These are phyloP conservation scores for Exophiala phaeomuriformis DNA, from an alignment of 2,329 filamentous ascomycete genomes.

Conservation along the genomic window DNA sequence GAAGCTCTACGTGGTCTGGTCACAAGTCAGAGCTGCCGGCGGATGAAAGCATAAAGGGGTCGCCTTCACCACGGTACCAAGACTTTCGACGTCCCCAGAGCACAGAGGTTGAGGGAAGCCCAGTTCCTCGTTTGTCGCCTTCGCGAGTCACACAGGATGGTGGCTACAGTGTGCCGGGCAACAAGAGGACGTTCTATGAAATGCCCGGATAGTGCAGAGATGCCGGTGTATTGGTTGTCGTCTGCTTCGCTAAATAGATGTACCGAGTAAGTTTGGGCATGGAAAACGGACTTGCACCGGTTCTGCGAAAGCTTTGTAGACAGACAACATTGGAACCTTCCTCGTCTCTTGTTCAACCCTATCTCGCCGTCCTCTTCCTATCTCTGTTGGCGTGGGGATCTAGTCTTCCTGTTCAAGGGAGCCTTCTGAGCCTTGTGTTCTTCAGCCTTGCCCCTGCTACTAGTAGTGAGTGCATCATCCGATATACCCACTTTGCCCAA, in stretches of 20 bases:
- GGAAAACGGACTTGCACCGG: too few species aligned
- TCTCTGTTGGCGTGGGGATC: too few species aligned
- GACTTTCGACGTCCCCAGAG: constrained; percentile 12
- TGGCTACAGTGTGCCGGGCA: constrained; percentile 13
- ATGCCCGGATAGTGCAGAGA: constrained; percentile 12
- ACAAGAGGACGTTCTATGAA: constrained; percentile 20
- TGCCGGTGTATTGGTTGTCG: not conserved
- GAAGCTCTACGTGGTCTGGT: constrained; percentile 21
- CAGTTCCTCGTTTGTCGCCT: constrained; percentile 6
- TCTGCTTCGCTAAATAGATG: not conserved
- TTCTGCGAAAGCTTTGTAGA: too few species aligned
- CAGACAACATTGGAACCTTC: too few species aligned
- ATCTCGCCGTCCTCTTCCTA: too few species aligned
- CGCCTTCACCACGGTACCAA: constrained; percentile 11
- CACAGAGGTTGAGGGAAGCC: constrained; percentile 19
- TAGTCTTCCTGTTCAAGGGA: too few species aligned
- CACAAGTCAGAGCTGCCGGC: constrained; percentile 25
- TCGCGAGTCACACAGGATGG: constrained; percentile 13
- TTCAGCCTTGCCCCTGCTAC: not conserved
- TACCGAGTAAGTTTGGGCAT: too few species aligned
- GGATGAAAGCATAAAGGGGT: constrained; percentile 10
- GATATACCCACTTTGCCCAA: not conserved
- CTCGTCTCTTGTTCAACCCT: too few species aligned
- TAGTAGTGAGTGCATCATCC: constrained; percentile 1
- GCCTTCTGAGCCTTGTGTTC: not conserved